Evolutionary conservation across 2,329 filamentous ascomycete genomes (phyloP).

Genomic region (Apiospora pterosperma): DNA sequence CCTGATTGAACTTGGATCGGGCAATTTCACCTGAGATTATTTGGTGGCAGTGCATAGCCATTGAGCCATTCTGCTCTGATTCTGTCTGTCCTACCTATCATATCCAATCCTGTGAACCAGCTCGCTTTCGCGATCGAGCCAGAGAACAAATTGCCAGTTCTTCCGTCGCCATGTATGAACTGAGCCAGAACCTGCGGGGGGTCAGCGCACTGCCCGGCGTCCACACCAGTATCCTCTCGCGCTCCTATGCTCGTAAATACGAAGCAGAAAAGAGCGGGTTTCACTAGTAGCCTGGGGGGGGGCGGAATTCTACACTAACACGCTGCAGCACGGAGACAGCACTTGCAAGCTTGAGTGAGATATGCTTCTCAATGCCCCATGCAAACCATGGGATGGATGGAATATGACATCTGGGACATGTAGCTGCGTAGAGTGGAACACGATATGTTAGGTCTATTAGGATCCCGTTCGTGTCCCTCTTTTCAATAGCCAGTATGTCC

Average conservation of each 20-base stretch:
- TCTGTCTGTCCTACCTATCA: neutral
- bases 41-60: neutral
- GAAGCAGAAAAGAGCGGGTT: neutral
- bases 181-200: neutral
- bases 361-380: too few species aligned
- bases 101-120: neutral
- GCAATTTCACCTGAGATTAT: constrained; percentile 1
- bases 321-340: neutral
- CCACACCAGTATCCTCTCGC: neutral
- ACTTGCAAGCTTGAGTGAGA: neutral
- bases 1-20: neutral
- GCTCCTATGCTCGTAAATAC: neutral
- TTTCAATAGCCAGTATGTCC: too few species aligned
- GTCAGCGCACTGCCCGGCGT: neutral
- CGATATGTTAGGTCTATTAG: too few species aligned
- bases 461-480: too few species aligned
- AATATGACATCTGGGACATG: too few species aligned
- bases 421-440: too few species aligned
- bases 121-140: neutral
- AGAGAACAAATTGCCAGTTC: neutral
- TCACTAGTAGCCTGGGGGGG: neutral
- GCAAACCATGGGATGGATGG: too few species aligned
- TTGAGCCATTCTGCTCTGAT: too few species aligned
- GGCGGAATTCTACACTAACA: neutral
- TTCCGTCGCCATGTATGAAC: neutral